Conservation (phyloP, 148 eudicot species). For the Camellia lanceoleosa region DNA sequence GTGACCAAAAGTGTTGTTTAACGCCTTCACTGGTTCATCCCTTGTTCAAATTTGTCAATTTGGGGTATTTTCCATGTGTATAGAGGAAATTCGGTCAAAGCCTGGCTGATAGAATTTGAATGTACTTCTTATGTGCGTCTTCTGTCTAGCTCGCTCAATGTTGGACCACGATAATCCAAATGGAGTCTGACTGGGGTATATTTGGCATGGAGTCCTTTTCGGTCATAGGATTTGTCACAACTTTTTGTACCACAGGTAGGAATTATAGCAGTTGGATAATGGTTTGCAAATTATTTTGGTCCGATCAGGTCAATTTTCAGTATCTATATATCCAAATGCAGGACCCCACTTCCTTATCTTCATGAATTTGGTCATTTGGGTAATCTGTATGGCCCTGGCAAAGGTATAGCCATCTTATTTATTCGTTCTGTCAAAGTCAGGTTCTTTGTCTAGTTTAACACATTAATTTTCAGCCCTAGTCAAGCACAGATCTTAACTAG, state of each 20-base stretch:
- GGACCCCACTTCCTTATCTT: constrained; percentile 11
- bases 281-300: constrained; percentile 12
- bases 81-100: too few species aligned
- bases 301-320: constrained; percentile 13
- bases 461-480: background rate
- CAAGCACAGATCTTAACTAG: background rate
- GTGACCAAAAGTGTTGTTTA: background rate
- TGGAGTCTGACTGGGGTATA: background rate
- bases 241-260: background rate
- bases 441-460: background rate
- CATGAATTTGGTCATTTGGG: background rate
- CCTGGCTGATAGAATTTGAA: background rate
- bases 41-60: background rate
- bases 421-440: background rate
- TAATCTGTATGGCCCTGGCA: background rate
- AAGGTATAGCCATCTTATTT: background rate
- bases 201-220: constrained; percentile 4
- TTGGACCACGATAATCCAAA: background rate
- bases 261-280: background rate
- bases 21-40: background rate
- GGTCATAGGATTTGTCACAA: background rate
- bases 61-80: background rate
- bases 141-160: constrained; percentile 8
- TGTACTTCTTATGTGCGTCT: background rate
- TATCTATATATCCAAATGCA: constrained; percentile 8